Base-by-base conservation (phyloP, 495 filamentous ascomycete species). In the Penicillium tannophilum region DNA sequence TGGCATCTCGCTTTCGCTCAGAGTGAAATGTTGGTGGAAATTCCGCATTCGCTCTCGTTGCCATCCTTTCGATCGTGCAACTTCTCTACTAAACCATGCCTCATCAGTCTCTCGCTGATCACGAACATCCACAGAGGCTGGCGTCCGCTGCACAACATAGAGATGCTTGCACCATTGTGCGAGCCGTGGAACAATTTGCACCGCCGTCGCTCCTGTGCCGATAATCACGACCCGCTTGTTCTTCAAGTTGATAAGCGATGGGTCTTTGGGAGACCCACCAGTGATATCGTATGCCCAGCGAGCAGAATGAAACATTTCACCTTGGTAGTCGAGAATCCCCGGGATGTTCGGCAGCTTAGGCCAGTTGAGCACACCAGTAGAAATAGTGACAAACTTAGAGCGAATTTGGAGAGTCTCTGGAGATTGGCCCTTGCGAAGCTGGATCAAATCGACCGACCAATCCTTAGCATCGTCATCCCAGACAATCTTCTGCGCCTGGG, bases 71-170 rank as follows among this genome's bases (percentile, higher is more conserved):
- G 66, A 63, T 42, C 16, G 41, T 11, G 70, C 66, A 35, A 79
- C 76, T 54, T 76, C 36, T 47, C 70, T 28, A 63, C 66, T 49
- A 65, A 73, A 85, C 54, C 75, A 76, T 33, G 75, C 65, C 0
- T 70, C 64, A 43, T 84, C 79, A 0, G 81, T 87, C 8, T 65
- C 55, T 42, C 71, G 68, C 49, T 88, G 76, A 3, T 72, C 71
- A 20, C 83, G 82, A 33, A 23, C 17, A 52, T 75, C 77, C 4
- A 88, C 79, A 0, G 76, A 55, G 0, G 84, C 75, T 20, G 84
- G 82, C 1, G 80, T 82, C 0, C 81, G 71, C 55, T 83, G 79
- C 54, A 81, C 75, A 1, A 83, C 77, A n/a, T 70, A 73, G 11
- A 82, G 63, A 20, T 72, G 52, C 8, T 57, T 65, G 0, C 64